Percentiles rank a stretch among this genome's conserved stretches.
phyloP scores from a whole-genome alignment of 306 rosid species.

The Prosopis cineraria region DNA sequence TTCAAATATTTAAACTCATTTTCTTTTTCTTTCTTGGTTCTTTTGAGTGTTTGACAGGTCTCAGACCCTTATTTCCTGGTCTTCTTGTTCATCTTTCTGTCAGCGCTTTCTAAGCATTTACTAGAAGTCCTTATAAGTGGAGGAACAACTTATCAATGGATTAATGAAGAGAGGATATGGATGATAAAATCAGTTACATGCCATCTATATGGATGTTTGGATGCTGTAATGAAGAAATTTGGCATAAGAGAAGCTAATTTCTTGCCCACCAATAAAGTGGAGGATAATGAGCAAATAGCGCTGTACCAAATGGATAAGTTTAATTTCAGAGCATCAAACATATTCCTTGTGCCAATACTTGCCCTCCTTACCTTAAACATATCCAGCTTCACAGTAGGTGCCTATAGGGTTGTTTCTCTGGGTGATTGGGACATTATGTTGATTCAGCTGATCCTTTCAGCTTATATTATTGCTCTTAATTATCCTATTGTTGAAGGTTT shows the following conservation, averaged over 20 bases:
- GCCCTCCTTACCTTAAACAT: slow-evolving; percentile 46
- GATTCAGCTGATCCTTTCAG: slow-evolving; percentile 35
- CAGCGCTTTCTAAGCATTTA: slow-evolving; percentile 37
- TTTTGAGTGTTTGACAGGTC: slow-evolving; percentile 41
- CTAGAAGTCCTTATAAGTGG: slow-evolving; percentile 54
- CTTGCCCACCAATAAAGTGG: slow-evolving; percentile 61
- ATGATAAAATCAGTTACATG: slow-evolving; percentile 58
- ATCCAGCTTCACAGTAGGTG: slow-evolving; percentile 44
- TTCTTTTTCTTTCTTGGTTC: not conserved
- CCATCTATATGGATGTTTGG: slow-evolving; percentile 50
- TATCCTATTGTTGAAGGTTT: slow-evolving; percentile 35
- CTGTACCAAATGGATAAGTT: slow-evolving; percentile 52
- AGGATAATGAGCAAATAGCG: slow-evolving; percentile 43
- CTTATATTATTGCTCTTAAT: slow-evolving; percentile 30
- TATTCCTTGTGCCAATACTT: slow-evolving; percentile 57
- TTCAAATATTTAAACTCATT: not conserved
- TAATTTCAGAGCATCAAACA: slow-evolving; percentile 57
- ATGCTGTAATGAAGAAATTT: slow-evolving; percentile 50
- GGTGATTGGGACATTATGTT: slow-evolving; percentile 42
- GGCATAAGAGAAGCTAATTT: slow-evolving; percentile 55
- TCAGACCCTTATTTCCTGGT: slow-evolving; percentile 47
- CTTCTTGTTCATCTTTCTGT: slow-evolving; percentile 48
- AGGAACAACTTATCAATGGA: slow-evolving; percentile 45
- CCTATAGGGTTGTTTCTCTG: slow-evolving; percentile 35
- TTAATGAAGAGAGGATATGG: slow-evolving; percentile 65